phyloP scores from a whole-genome alignment of 805 yeast species.

The Jamesozyma rosinii region DNA sequence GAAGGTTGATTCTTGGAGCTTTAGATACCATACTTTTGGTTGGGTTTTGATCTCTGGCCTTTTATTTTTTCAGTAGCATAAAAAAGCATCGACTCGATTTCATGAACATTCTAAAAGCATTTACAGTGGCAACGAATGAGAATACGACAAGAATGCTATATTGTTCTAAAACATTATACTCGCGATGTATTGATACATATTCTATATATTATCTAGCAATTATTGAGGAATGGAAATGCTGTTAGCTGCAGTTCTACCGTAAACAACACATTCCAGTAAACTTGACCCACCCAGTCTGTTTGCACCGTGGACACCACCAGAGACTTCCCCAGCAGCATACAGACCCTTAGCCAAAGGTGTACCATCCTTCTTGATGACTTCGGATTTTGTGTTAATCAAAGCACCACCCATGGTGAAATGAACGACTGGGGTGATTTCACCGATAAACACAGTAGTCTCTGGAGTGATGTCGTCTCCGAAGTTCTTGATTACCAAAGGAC shows the following conservation, averaged over 20 bases:
- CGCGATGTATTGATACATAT: too few relatives aligned
- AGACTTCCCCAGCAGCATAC: constrained; percentile 58
- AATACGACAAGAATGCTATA: too few relatives aligned
- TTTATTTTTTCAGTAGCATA: too few relatives aligned
- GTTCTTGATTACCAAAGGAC: constrained; percentile 29
- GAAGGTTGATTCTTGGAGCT: too few relatives aligned
- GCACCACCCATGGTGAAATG: constrained; percentile 67
- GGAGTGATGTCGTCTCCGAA: constrained; percentile 23
- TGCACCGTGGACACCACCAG: constrained; percentile 62
- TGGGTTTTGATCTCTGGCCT: too few relatives aligned
- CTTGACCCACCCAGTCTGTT: constrained; percentile 54
- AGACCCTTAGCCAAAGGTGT: constrained; percentile 35
- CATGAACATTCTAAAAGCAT: too few relatives aligned
- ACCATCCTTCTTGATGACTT: constrained; percentile 33
- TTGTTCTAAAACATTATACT: too few relatives aligned
- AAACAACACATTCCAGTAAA: constrained; percentile 51
- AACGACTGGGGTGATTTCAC: constrained; percentile 50
- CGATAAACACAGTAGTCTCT: constrained; percentile 35
- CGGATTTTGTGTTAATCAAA: constrained; percentile 40
- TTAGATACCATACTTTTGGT: too few relatives aligned
- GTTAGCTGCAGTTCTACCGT: constrained; percentile 44
- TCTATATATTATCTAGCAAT: too few relatives aligned
- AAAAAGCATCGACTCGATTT: too few relatives aligned
- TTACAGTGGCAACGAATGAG: too few relatives aligned
- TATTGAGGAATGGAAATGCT: constrained; percentile 11